Evolutionary conservation across 2,329 filamentous ascomycete species (phyloP).

Genomic region (Colletotrichum sp.): DNA sequence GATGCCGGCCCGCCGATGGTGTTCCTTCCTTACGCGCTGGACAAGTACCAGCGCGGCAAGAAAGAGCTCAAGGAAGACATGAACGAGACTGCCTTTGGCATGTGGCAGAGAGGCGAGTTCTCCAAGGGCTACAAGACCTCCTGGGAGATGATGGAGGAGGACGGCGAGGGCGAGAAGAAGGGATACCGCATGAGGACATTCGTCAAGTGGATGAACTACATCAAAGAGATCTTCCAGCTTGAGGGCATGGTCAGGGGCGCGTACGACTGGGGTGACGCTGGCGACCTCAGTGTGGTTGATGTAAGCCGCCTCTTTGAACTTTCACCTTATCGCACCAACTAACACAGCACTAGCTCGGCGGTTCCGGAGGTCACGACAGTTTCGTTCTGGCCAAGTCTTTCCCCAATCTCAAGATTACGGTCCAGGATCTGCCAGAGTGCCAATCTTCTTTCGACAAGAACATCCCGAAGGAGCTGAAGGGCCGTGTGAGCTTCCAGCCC

Average conservation of each 20-base stretch:
- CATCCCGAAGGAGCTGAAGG: conserved; percentile 34
- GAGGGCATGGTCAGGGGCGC: conserved; percentile 36
- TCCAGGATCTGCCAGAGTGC: conserved; percentile 49
- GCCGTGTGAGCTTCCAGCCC: conserved; percentile 37
- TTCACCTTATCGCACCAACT: not conserved
- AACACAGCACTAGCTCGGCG: conserved; percentile 37
- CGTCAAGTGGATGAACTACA: conserved; percentile 42
- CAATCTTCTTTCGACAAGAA: conserved; percentile 38
- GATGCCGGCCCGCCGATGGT: conserved; percentile 41
- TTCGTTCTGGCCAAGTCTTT: conserved; percentile 44
- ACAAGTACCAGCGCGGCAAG: conserved; percentile 34
- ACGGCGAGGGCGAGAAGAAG: conserved; percentile 40
- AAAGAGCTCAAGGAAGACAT: conserved; percentile 35
- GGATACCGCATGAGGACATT: conserved; percentile 44
- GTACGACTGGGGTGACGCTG: conserved; percentile 40
- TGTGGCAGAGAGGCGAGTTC: conserved; percentile 36
- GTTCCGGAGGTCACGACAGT: conserved; percentile 46
- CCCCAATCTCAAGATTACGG: conserved; percentile 44
- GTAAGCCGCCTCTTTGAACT: conserved; percentile 29
- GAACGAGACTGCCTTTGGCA: conserved; percentile 39
- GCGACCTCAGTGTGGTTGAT: conserved; percentile 42
- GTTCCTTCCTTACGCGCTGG: conserved; percentile 36
- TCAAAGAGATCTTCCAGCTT: conserved; percentile 43
- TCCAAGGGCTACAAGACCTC: conserved; percentile 35
- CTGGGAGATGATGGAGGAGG: conserved; percentile 45